Conservation (phyloP, 176 grass and related monocot species). For the Areca catechu region DNA sequence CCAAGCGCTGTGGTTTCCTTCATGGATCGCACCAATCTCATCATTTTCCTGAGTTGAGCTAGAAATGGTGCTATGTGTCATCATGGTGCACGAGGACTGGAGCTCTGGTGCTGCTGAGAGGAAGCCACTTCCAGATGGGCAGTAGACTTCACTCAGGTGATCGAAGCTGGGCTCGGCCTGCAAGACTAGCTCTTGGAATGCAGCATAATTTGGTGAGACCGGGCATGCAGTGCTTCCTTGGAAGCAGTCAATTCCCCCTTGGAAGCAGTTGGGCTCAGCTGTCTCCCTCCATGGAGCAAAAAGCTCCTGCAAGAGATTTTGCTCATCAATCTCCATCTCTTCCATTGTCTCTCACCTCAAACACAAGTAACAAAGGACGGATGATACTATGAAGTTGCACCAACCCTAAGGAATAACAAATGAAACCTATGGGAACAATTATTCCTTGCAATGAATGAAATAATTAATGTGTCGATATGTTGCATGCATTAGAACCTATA, state of each 20-base stretch:
- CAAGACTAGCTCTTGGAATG: slow-evolving; percentile 7
- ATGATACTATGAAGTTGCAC: slow-evolving; percentile 22
- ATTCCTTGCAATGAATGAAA: no score
- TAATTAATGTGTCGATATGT: no score
- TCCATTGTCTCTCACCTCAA: background rate
- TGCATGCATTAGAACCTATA: background rate
- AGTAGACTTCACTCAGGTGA: slow-evolving; percentile 60
- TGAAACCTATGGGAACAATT: background rate
- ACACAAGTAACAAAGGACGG: background rate
- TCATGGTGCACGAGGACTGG: slow-evolving; percentile 3
- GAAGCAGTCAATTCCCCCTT: slow-evolving; percentile 20
- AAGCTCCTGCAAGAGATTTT: slow-evolving; percentile 68
- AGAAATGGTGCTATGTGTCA: no score
- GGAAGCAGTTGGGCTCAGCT: slow-evolving; percentile 51
- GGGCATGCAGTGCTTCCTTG: background rate
- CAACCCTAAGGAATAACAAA: background rate
- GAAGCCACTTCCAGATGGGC: slow-evolving; percentile 29
- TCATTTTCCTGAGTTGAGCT: no score
- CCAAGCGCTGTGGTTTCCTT: no score
- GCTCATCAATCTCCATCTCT: slow-evolving; percentile 69
- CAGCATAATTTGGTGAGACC: no score
- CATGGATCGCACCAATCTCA: no score
- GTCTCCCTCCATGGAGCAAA: slow-evolving; percentile 42
- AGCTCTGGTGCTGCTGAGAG: background rate
- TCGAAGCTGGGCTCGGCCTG: slow-evolving; percentile 56